These are phyloP conservation scores for Peziza echinospora DNA, from an alignment of 495 filamentous ascomycete genomes.

Conservation along the genomic window DNA sequence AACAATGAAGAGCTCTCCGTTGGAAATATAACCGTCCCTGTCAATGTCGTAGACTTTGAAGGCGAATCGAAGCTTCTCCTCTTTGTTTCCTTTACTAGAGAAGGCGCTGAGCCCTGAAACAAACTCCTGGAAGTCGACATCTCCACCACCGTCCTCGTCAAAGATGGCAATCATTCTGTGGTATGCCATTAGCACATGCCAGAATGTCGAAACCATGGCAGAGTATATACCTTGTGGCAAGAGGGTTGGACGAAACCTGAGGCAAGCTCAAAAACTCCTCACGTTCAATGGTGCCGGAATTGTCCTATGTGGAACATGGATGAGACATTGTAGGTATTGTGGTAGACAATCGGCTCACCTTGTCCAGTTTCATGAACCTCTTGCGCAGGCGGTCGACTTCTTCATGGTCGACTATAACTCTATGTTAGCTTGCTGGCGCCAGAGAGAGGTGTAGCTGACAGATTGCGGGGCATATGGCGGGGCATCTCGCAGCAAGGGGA, in stretches of 20 bases:
- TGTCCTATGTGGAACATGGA: constrained; percentile 41
- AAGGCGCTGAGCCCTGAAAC: constrained; percentile 89
- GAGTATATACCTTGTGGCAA: constrained; percentile 56
- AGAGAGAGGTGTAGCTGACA: neutral
- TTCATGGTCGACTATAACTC: constrained; percentile 63
- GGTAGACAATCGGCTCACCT: constrained; percentile 33
- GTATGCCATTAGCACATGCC: neutral
- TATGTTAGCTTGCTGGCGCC: constrained; percentile 3
- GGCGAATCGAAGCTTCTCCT: constrained; percentile 91
- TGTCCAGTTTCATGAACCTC: constrained; percentile 97
- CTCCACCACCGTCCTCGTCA: constrained; percentile 93
- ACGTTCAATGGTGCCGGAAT: constrained; percentile 92
- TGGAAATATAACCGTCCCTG: constrained; percentile 94
- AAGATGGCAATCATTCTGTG: constrained; percentile 96
- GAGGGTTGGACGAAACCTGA: constrained; percentile 92
- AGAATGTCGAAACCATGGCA: neutral
- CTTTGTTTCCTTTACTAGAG: constrained; percentile 93
- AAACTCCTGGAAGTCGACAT: constrained; percentile 98
- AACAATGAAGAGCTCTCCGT: constrained; percentile 97
- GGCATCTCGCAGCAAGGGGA: neutral
- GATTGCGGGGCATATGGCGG: neutral
- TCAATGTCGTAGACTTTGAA: constrained; percentile 99
- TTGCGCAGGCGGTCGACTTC: constrained; percentile 90
- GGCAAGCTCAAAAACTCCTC: constrained; percentile 95
- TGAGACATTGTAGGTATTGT: neutral